phyloP scores from a whole-genome alignment of 176 grass and related monocot genomes.

The Tillandsia leiboldiana region DNA sequence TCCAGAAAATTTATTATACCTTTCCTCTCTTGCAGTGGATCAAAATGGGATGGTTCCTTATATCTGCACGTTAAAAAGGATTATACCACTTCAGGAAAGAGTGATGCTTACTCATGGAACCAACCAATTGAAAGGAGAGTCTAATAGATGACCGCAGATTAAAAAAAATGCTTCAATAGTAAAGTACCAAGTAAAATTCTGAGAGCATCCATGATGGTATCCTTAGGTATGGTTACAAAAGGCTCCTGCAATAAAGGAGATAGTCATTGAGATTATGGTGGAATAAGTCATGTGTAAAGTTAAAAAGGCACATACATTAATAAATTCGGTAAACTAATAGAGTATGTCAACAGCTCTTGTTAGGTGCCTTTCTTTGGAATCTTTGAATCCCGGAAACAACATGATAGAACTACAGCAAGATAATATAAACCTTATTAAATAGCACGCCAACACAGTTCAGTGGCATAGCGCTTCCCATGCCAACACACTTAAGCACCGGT shows the following conservation, averaged over 20 bases:
- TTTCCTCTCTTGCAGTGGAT: conserved; percentile 27
- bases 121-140: too few species aligned
- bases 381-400: neutral
- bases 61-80: conserved; percentile 3
- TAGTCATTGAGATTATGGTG: neutral
- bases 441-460: too few species aligned
- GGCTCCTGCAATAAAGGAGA: conserved; percentile 16
- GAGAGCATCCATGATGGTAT: conserved; percentile 20
- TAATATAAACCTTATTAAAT: too few species aligned
- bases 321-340: neutral
- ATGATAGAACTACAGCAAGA: neutral
- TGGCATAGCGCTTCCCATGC: too few species aligned
- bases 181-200: conserved; percentile 20
- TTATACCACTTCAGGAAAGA: neutral
- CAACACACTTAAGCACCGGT: too few species aligned
- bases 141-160: too few species aligned
- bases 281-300: neutral
- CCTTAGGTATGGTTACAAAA: conserved; percentile 7
- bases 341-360: too few species aligned
- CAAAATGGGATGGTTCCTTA: conserved; percentile 21
- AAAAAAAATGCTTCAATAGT: neutral
- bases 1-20: neutral
- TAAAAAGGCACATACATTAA: neutral
- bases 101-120: neutral
- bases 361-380: too few species aligned